Base-by-base conservation (phyloP, 371 early-diverging fungal genomes). In the Batrachochytrium dendrobatidis region DNA sequence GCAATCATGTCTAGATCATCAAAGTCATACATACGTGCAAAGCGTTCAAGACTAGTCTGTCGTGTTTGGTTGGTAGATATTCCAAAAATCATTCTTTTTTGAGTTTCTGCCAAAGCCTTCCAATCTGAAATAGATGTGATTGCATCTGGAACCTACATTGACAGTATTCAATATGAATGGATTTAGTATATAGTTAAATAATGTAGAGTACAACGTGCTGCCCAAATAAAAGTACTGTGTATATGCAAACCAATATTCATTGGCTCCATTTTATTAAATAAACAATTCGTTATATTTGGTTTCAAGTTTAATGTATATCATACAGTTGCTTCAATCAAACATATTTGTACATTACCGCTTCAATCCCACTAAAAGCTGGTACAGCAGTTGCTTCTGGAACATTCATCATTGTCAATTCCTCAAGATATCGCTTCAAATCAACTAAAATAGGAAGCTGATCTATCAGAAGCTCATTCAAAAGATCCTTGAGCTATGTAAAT, bases 381-480 rank as follows among this genome's bases (percentile, higher is more conserved):
- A 12, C 46, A 3, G 7, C 3, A 5, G 12, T 45, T 5, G 29
- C 25, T 20, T 30, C 58, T 18, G 66, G 61, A 4, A 60, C 34
- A 24, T 63, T 53, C 32, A 70, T 60, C 10, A 79, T 59, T 7
- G 63, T 51, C 10, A 76, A 62, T 53, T 76, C 71, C 33, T 72
- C 73, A 12, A 76, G 56, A 57, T 72, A 66, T 2, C 77, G 66
- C 15, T 68, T 63, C 6, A 77, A 50, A 34, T 62, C 63, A 2
- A 46, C 55, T 8, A 79, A 65, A 4, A 69, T 45, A 2, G 80
- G 77, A 0, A 79, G 56, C 50, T 79, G 77, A 39, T 77, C 74
- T 2, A 75, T 63, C 20, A 70, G 45, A 1, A 63, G 57, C 24
- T 64, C 60, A 24, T 60, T 69, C 10, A 75, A 18, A 48, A 57